A percentile compares a stretch with the other conserved stretches of the same genome.
Evolutionary conservation across 2,329 filamentous ascomycete species (phyloP).

Genomic region (Fusarium goolgardi): DNA sequence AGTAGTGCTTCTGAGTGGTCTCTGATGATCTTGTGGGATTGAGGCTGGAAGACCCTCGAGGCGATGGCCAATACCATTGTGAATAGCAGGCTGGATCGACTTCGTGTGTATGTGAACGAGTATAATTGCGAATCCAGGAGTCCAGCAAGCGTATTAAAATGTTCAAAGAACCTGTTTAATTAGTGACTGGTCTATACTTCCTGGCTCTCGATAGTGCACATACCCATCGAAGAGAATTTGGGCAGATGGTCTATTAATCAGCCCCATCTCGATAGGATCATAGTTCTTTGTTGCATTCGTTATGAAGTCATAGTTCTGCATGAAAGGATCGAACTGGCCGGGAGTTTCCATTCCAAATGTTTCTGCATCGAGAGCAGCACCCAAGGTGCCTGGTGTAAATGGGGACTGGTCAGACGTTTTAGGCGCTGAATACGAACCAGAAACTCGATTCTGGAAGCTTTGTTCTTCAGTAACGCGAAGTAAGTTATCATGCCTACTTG

Average conservation of each 20-base stretch:
- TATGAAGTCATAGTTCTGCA: fast-evolving
- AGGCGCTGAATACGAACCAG: not conserved
- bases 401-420: not conserved
- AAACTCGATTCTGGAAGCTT: not conserved
- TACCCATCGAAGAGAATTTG: constrained; percentile 3
- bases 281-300: fast-evolving
- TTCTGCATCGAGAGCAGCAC: not conserved
- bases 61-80: not conserved
- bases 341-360: fast-evolving
- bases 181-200: not conserved
- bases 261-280: not conserved
- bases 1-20: not conserved
- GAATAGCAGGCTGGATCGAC: not conserved
- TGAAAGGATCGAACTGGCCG: fast-evolving
- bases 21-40: not conserved
- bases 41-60: constrained; percentile 1
- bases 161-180: not conserved
- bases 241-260: not conserved
- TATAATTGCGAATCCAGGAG: not conserved
- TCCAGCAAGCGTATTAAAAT: not conserved
- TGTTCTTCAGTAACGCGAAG: not conserved
- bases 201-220: fast-evolving
- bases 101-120: not conserved
- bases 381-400: not conserved
- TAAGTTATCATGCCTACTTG: not conserved